phyloP scores from a whole-genome alignment of 495 filamentous ascomycete genomes.

The Massariosphaeria phaeospora region DNA sequence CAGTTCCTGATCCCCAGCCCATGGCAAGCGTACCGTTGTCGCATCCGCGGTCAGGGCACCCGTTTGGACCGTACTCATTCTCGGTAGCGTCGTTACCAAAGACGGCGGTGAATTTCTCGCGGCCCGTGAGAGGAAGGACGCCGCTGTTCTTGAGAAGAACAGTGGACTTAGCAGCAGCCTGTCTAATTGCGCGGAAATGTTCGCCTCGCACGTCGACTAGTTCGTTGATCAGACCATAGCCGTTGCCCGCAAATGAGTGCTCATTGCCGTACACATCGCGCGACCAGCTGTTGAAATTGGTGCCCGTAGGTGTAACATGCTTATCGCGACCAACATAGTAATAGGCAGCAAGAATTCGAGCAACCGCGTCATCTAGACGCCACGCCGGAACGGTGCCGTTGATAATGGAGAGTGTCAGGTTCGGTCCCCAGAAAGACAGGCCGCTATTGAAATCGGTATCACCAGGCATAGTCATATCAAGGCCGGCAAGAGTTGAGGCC shows the following conservation, averaged over 20 bases:
- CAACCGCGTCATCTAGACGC: constrained; percentile 88
- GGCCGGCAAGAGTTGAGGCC: constrained; percentile 68
- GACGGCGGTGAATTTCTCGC: constrained; percentile 71
- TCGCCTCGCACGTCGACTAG: constrained; percentile 78
- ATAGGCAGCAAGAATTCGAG: constrained; percentile 87
- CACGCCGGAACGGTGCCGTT: constrained; percentile 90
- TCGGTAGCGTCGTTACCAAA: constrained; percentile 81
- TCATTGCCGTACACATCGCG: constrained; percentile 64
- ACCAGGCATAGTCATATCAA: constrained; percentile 96
- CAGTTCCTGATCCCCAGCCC: constrained; percentile 89
- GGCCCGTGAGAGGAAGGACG: constrained; percentile 67
- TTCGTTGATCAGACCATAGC: constrained; percentile 67
- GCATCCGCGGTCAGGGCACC: constrained; percentile 77
- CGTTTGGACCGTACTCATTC: constrained; percentile 76
- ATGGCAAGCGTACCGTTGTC: constrained; percentile 83
- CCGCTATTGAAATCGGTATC: constrained; percentile 71
- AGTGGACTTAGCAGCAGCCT: constrained; percentile 68
- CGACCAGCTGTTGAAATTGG: constrained; percentile 92
- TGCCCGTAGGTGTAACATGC: constrained; percentile 55
- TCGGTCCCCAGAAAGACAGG: constrained; percentile 75
- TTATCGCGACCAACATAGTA: constrained; percentile 79
- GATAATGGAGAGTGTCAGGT: constrained; percentile 77
- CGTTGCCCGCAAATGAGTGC: constrained; percentile 57
- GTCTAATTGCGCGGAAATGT: constrained; percentile 66
- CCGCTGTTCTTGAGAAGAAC: constrained; percentile 85